These are phyloP conservation scores for Fistulifera pelliculosa DNA, from an alignment of 108 stramenopile genomes.

Conservation along the genomic window DNA sequence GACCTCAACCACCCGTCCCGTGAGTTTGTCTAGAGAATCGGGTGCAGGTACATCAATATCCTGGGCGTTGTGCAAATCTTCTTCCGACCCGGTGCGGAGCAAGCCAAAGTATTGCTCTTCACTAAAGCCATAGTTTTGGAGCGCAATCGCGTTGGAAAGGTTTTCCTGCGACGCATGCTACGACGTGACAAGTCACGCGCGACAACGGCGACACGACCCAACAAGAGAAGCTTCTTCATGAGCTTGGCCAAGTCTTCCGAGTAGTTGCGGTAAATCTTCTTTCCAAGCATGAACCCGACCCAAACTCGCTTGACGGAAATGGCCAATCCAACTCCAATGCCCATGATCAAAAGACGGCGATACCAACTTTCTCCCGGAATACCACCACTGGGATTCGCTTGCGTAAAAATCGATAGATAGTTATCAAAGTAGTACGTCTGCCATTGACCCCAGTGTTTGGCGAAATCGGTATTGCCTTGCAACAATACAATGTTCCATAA, in stretches of 20 bases:
- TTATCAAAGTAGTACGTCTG: conserved; percentile 29
- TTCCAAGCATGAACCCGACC: conserved; percentile 49
- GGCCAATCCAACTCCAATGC: conserved; percentile 28
- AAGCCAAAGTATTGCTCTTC: neutral
- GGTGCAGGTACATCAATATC: neutral
- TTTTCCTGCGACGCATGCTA: neutral
- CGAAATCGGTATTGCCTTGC: conserved; percentile 28
- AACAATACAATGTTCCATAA: conserved; percentile 23
- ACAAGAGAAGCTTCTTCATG: conserved; percentile 20
- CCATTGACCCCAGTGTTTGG: conserved; percentile 37
- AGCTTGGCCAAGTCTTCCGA: conserved; percentile 35
- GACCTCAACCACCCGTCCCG: neutral
- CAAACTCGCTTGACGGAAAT: conserved; percentile 47
- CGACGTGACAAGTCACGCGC: neutral
- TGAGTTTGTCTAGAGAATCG: neutral
- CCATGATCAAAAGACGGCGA: conserved; percentile 15
- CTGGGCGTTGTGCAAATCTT: neutral
- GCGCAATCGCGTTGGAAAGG: neutral
- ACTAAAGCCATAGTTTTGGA: neutral
- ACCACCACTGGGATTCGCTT: conserved; percentile 32
- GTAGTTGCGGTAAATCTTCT: conserved; percentile 35
- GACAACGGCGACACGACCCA: neutral
- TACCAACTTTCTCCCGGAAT: conserved; percentile 17
- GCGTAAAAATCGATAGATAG: conserved; percentile 27
- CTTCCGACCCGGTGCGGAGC: too few species aligned